Conservation (phyloP, 768 basidiomycete species). For the Lanmaoa rubissima region DNA sequence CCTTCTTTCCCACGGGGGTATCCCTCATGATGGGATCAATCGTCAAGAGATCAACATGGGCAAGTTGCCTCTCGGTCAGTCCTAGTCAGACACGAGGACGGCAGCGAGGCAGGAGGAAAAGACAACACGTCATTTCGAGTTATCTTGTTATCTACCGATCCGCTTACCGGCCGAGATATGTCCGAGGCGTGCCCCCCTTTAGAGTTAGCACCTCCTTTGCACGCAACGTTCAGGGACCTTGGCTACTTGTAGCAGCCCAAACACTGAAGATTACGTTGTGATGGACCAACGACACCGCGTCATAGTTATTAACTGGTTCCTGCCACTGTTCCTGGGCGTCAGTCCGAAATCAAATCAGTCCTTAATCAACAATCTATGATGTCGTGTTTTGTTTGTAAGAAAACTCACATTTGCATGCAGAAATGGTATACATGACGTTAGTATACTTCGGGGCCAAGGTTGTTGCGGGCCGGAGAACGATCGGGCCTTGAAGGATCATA, state of each 20-base stretch:
- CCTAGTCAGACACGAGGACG: background rate
- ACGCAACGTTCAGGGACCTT: background rate
- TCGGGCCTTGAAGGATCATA: conserved; percentile 2
- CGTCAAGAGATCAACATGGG: background rate
- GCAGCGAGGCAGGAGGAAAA: background rate
- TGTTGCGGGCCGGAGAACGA: background rate
- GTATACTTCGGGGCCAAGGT: background rate
- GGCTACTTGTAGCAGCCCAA: background rate
- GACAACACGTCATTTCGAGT: background rate
- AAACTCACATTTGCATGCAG: conserved; percentile 6
- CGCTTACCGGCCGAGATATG: conserved; percentile 7
- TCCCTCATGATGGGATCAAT: conserved; percentile 4
- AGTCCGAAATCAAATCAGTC: background rate
- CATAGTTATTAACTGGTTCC: conserved; percentile 8
- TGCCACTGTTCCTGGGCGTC: background rate
- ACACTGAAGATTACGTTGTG: conserved; percentile 2
- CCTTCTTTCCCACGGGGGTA: background rate
- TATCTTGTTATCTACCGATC: conserved; percentile 14
- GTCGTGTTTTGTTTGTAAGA: background rate
- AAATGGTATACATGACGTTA: conserved; percentile 6
- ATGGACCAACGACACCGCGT: conserved; percentile 27
- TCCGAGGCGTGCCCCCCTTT: background rate
- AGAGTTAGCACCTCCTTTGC: background rate
- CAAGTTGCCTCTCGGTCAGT: background rate
- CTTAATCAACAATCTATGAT: background rate